Evolutionary conservation across 495 filamentous ascomycete species (phyloP), one percentile per base, ranked within the genome.

Genomic region (Mytilinidion resinicola): DNA sequence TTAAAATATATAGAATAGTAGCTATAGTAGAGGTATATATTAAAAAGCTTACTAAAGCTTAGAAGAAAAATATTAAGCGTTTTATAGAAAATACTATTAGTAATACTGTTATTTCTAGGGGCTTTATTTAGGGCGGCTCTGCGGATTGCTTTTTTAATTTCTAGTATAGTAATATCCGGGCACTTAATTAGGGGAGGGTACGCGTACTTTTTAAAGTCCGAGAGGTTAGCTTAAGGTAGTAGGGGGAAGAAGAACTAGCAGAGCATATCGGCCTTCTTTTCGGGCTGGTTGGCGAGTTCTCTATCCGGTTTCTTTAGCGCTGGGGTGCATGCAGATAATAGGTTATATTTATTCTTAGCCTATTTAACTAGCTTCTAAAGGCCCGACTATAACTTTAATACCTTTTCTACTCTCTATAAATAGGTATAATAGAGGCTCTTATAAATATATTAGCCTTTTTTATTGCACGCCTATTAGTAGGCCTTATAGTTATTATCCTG

Each of bases 1-100:
- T 67, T 66, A 46, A 70, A 74, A 50, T 68, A 35, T 30, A 19
- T 48, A 39, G 61, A 65, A 44, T 59, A 67, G 61, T 71, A 64
- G 10, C 67, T 61, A 7, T 47, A 21, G 11, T 49, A 38, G 0
- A 72, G 43, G 43, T 19, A 46, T 46, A 19, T 17, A 17, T 46
- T 46, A 46, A 46, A 46, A 17, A 46, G 43, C 43, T 46, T 46
- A 46, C 15, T 9, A 46, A 46, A 17, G 43, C 43, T 46, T 46
- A 37, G 34, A 37, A 55, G 33, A 46, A 55, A 12, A 43, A 59
- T 51, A 20, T 59, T 30, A 7, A 49, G 35, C 12, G 58, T 41
- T 11, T 57, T 14, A 8, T 54, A 49, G 1, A 71, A 33, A 17
- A 72, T 30, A 6, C 37, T 44, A 21, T 46, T 46, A 46, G 43